phyloP scores from a whole-genome alignment of 495 filamentous ascomycete genomes.

The Penicillium parvum region DNA sequence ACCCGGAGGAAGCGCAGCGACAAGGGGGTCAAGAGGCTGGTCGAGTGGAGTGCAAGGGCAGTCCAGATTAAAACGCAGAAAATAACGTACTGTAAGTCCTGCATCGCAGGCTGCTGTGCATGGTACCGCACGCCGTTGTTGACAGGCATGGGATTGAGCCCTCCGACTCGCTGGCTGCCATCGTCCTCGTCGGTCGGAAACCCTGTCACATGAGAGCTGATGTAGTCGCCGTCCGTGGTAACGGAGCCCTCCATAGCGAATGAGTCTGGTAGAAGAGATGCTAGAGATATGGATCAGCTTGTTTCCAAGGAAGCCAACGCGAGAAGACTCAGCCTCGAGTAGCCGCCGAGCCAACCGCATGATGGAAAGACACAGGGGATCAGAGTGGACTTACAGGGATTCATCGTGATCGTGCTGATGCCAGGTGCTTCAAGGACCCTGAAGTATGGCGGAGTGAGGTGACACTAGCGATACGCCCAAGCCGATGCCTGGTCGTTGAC shows the following conservation, averaged over 20 bases:
- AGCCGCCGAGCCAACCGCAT: slow-evolving; percentile 1
- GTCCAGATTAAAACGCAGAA: slow-evolving; percentile 33
- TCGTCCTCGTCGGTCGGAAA: slow-evolving; percentile 43
- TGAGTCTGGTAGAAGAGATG: slow-evolving; percentile 34
- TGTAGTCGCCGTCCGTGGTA: slow-evolving; percentile 41
- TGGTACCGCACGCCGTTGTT: slow-evolving; percentile 47
- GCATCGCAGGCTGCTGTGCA: slow-evolving; percentile 40
- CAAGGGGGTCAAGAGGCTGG: slow-evolving; percentile 37
- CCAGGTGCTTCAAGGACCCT: slow-evolving; percentile 21
- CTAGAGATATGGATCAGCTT: slow-evolving; percentile 10
- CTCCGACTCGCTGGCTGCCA: slow-evolving; percentile 37
- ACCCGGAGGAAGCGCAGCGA: slow-evolving; percentile 34
- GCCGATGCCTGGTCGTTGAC: slow-evolving; percentile 13
- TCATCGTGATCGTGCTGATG: slow-evolving; percentile 25
- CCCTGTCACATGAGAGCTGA: slow-evolving; percentile 32
- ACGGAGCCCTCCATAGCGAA: slow-evolving; percentile 38
- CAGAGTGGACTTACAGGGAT: slow-evolving; percentile 19
- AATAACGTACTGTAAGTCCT: slow-evolving; percentile 48
- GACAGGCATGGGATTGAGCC: slow-evolving; percentile 40
- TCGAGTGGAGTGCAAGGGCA: slow-evolving; percentile 33
- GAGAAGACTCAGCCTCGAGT: background rate
- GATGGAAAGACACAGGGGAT: slow-evolving; percentile 3
- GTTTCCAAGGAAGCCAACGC: background rate
- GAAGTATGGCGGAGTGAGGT: slow-evolving; percentile 16
- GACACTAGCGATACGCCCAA: slow-evolving; percentile 19